These are phyloP conservation scores for Paraphoma chrysanthemicola DNA, from an alignment of 2,329 filamentous ascomycete species.

Conservation along the genomic window DNA sequence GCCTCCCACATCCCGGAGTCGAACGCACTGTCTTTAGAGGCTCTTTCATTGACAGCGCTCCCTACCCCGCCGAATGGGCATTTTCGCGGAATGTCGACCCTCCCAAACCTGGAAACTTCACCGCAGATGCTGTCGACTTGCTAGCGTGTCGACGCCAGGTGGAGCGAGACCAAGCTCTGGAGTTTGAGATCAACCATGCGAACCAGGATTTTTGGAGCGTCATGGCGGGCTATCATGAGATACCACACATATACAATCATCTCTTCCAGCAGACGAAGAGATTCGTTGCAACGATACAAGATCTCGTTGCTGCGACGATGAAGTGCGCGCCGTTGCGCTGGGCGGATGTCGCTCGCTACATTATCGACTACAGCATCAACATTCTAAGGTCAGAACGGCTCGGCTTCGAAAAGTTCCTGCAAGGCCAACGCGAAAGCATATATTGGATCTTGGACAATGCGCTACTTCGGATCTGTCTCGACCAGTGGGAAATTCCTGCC, in stretches of 20 bases:
- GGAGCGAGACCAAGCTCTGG: neutral
- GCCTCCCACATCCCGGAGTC: too few relatives aligned
- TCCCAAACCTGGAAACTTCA: neutral
- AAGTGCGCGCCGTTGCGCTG: slow-evolving; percentile 4
- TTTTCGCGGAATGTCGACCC: neutral
- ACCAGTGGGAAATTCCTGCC: slow-evolving; percentile 15
- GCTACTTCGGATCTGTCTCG: slow-evolving; percentile 16
- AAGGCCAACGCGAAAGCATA: slow-evolving; percentile 19
- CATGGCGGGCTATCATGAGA: neutral
- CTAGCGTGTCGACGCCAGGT: neutral
- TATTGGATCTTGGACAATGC: slow-evolving; percentile 23
- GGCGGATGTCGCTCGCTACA: slow-evolving; percentile 10
- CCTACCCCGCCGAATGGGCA: neutral
- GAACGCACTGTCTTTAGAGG: neutral
- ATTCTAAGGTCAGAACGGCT: slow-evolving; percentile 9
- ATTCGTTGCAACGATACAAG: slow-evolving; percentile 13
- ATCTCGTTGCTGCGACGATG: neutral
- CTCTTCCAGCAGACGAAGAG: slow-evolving; percentile 14
- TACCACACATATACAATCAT: slow-evolving; percentile 9
- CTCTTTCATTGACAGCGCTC: neutral
- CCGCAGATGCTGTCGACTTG: neutral
- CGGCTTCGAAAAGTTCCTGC: slow-evolving; percentile 14
- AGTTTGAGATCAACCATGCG: neutral
- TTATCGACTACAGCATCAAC: slow-evolving; percentile 14
- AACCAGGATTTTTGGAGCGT: slow-evolving; percentile 6